Base-by-base conservation (phyloP, 2,329 filamentous ascomycete species). In the Bisporella sp. region DNA sequence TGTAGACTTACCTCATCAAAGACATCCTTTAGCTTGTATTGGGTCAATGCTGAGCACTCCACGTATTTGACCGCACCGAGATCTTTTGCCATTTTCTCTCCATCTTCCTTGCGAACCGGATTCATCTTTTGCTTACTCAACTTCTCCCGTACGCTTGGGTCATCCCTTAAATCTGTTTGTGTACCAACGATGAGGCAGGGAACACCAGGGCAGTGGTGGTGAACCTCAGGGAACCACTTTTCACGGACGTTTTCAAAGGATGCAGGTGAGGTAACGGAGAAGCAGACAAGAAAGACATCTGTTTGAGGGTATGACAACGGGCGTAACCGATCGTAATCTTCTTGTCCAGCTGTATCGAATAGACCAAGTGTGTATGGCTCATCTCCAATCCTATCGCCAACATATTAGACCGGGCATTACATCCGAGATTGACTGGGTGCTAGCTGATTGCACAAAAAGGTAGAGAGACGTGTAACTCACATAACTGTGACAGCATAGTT, bases 401-500 rank as follows among this genome's bases (percentile, higher is more conserved):
- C 21, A 21, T 21, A 21, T 21, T 21, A 21, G 21, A 21, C 21
- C 21, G 2, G 21, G 21, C 21, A 21, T 21, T 21, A 21, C 21
- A 21, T 21, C 21, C 21, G 21, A 21, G 21, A 21, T 21, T 21
- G 21, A 21, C 21, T 21, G 21, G 21, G 21, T 21, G 21, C 21
- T 21, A 3, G 21, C 21, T 21, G 2, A 21, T 21, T 21, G 21
- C 21, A 21, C 21, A 21, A 21, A 3, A 21, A 37, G 8, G n/a
- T 37, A 37, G 35, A 37, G 35, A 39, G 30, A 31, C 39, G 37
- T 11, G 13, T 28, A 46, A 85, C 90, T 84, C 79, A 96, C 93
- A 99, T 99, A 62, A 99, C 93, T 60, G 93, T 99, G 69, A 99
- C 93, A 52, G 93, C 93, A 80, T 99, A 99, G 75, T 99, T 99